Conservation (phyloP, 1,284 basidiomycete genomes). For the Inonotus hispidus region DNA sequence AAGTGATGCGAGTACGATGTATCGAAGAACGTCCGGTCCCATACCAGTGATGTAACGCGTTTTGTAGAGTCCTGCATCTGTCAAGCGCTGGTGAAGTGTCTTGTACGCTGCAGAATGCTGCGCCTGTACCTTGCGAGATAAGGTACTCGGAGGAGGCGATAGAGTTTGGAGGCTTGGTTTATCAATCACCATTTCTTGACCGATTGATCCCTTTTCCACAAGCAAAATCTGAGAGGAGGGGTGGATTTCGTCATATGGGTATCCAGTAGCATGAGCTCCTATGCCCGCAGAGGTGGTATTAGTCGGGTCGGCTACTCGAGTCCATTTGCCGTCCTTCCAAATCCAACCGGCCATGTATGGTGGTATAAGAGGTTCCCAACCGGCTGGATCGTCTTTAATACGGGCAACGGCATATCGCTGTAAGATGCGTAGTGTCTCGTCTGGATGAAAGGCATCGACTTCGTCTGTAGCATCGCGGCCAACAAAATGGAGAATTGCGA, state of each 20-base stretch:
- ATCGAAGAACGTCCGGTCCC: constrained; percentile 81
- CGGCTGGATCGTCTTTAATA: constrained; percentile 47
- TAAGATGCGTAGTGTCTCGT: constrained; percentile 61
- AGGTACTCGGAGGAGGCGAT: constrained; percentile 43
- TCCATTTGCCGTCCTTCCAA: constrained; percentile 47
- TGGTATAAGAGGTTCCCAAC: constrained; percentile 83
- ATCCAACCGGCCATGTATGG: constrained; percentile 87
- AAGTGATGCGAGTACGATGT: constrained; percentile 54
- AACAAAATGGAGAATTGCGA: constrained; percentile 92
- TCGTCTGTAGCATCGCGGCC: constrained; percentile 95
- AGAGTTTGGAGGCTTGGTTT: constrained; percentile 47
- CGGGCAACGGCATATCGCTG: constrained; percentile 70
- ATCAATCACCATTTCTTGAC: not conserved
- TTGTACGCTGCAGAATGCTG: constrained; percentile 79
- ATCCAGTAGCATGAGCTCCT: constrained; percentile 5
- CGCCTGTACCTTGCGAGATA: constrained; percentile 61
- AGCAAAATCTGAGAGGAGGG: constrained; percentile 61
- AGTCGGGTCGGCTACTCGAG: constrained; percentile 52
- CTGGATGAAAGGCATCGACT: constrained; percentile 87
- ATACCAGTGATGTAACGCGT: constrained; percentile 86
- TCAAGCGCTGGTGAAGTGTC: constrained; percentile 70
- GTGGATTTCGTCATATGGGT: constrained; percentile 24
- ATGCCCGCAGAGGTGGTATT: constrained; percentile 25
- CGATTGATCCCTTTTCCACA: constrained; percentile 34
- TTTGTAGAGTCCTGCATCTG: constrained; percentile 79